A percentile compares a stretch with the other conserved stretches of the same genome.
These are phyloP conservation scores for Penicillium odoratum DNA, from an alignment of 495 filamentous ascomycete genomes.

Conservation along the genomic window DNA sequence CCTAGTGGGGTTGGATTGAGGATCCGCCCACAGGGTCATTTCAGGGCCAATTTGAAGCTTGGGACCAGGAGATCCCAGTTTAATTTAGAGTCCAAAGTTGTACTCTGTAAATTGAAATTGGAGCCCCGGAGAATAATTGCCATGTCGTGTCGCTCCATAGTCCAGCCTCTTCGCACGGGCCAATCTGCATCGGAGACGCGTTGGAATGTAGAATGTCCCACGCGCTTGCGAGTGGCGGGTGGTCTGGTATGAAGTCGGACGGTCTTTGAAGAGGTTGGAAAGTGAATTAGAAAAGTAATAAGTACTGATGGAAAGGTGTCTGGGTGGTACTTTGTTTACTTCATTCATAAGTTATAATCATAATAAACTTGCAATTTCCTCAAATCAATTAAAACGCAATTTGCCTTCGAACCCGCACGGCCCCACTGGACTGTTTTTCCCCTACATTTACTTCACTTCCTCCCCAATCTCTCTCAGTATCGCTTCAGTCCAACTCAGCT, in stretches of 20 bases:
- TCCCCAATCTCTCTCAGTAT: slow-evolving; percentile 19
- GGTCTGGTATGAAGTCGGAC: slow-evolving; percentile 20
- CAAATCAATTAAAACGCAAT: slow-evolving; percentile 11
- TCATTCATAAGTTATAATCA: not conserved
- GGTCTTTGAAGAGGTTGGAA: slow-evolving; percentile 27
- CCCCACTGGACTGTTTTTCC: slow-evolving; percentile 17
- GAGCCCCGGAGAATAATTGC: slow-evolving; percentile 19
- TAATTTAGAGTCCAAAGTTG: not conserved
- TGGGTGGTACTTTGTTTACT: not conserved
- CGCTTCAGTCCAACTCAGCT: slow-evolving; percentile 9
- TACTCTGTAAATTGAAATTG: not conserved
- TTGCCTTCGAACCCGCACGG: slow-evolving; percentile 19
- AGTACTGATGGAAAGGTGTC: slow-evolving; percentile 9
- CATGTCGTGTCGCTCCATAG: slow-evolving; percentile 2
- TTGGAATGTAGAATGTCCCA: slow-evolving; percentile 36
- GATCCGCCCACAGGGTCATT: slow-evolving; percentile 16
- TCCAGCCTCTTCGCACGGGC: slow-evolving; percentile 19
- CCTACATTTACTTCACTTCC: slow-evolving; percentile 31
- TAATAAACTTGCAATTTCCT: slow-evolving; percentile 1
- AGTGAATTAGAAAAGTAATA: slow-evolving; percentile 16
- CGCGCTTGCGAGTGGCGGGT: slow-evolving; percentile 26
- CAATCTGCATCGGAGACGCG: slow-evolving; percentile 20
- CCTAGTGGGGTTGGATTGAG: slow-evolving; percentile 16
- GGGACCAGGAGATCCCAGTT: not conserved
- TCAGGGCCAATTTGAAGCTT: not conserved